Evolutionary conservation across 2,329 filamentous ascomycete species (phyloP).

Genomic region (Penicillium sp.): DNA sequence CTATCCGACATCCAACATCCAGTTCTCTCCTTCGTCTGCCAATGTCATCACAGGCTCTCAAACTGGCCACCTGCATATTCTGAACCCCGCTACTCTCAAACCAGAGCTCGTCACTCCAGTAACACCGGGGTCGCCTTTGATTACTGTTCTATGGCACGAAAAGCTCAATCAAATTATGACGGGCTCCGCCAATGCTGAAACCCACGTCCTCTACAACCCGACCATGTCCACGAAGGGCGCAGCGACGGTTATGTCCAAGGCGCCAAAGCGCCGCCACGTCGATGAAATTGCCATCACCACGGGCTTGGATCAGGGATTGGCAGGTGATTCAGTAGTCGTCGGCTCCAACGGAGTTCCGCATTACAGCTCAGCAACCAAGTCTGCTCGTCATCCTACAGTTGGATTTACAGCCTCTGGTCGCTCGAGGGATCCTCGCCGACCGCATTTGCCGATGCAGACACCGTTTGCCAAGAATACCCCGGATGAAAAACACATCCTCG

Average conservation of each 20-base stretch:
- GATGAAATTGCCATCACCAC: constrained; percentile 92
- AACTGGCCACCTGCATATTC: constrained; percentile 81
- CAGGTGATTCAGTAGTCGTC: constrained; percentile 75
- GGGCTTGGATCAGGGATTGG: constrained; percentile 75
- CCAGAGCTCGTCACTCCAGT: constrained; percentile 83
- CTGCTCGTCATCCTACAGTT: constrained; percentile 63
- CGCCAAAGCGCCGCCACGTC: constrained; percentile 90
- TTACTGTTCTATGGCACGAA: constrained; percentile 85
- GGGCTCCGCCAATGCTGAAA: constrained; percentile 85
- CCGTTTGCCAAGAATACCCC: constrained; percentile 89
- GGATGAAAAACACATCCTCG: constrained; percentile 82
- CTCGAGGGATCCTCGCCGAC: constrained; percentile 74
- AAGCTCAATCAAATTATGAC: constrained; percentile 96
- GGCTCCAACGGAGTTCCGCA: constrained; percentile 71
- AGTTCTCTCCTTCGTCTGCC: constrained; percentile 78
- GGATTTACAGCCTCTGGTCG: constrained; percentile 76
- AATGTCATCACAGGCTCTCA: constrained; percentile 86
- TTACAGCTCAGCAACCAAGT: constrained; percentile 62
- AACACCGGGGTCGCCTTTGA: constrained; percentile 78
- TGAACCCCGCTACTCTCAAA: constrained; percentile 86
- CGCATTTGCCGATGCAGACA: constrained; percentile 79
- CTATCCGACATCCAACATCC: constrained; percentile 81
- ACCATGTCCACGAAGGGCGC: constrained; percentile 77
- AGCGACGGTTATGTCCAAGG: constrained; percentile 84
- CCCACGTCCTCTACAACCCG: constrained; percentile 87